phyloP scores from a whole-genome alignment of 2,329 filamentous ascomycete genomes.

The Harringtonia lauricola region DNA sequence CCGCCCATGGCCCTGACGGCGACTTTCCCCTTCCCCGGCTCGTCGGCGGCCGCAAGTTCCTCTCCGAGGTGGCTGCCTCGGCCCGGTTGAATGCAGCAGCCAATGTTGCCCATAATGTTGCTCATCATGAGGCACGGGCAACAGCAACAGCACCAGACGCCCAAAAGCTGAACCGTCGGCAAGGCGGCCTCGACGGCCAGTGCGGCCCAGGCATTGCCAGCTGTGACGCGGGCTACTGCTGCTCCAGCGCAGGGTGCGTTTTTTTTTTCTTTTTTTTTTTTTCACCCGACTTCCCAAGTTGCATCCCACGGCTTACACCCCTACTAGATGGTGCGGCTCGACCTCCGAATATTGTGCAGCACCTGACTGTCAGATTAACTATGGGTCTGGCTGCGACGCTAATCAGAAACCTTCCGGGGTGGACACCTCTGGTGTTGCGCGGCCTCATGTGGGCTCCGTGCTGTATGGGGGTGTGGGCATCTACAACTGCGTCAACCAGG shows the following conservation, averaged over 20 bases:
- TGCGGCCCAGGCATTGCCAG: conserved; percentile 19
- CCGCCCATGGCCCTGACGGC: conserved; percentile 16
- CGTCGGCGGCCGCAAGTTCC: conserved; percentile 15
- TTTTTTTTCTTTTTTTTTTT: background rate
- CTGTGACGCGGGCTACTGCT: conserved; percentile 21
- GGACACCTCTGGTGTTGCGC: conserved; percentile 40
- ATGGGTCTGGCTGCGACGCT: conserved; percentile 50
- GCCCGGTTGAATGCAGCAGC: background rate
- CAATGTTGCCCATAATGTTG: background rate
- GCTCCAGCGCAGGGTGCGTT: conserved; percentile 20
- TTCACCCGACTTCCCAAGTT: no score
- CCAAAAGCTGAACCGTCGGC: conserved; percentile 6
- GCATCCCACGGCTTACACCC: no score
- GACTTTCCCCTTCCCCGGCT: conserved; percentile 16
- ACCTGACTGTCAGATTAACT: conserved; percentile 50
- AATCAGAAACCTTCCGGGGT: conserved; percentile 42
- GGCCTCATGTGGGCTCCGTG: conserved; percentile 41
- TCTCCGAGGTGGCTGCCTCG: conserved; percentile 13
- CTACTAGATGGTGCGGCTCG: conserved; percentile 41
- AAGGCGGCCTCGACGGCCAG: conserved; percentile 13
- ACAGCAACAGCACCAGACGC: conserved; percentile 1
- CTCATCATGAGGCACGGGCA: no score
- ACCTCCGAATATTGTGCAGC: conserved; percentile 44
- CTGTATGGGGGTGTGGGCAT: conserved; percentile 46
- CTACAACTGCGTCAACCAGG: conserved; percentile 38